Conservation (phyloP, 2,329 filamentous ascomycete species). For the Diaporthe batatas region DNA sequence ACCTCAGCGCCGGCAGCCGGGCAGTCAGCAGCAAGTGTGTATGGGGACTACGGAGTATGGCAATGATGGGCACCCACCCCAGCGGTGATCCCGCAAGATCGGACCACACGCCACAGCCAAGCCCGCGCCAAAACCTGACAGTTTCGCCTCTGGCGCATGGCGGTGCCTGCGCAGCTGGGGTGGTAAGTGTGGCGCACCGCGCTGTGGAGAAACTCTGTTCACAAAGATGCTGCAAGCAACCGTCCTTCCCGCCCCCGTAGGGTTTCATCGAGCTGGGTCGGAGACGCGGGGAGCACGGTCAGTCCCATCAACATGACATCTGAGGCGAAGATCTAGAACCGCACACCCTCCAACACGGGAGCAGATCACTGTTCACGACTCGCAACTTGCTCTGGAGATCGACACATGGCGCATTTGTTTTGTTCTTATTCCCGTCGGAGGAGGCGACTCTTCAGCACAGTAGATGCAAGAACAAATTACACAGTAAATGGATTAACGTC, state of each 20-base stretch:
- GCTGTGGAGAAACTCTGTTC: conserved; percentile 34
- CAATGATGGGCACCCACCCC: conserved; percentile 2
- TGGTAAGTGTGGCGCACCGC: conserved; percentile 10
- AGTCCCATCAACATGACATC: conserved; percentile 14
- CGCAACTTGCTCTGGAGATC: conserved; percentile 5
- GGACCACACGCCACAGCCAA: conserved; percentile 25
- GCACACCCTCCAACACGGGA: conserved; percentile 6
- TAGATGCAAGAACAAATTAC: not conserved
- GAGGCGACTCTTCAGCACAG: conserved; percentile 12
- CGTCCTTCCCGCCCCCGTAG: conserved; percentile 23
- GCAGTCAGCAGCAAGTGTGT: too few relatives aligned
- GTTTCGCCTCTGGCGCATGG: conserved; percentile 8
- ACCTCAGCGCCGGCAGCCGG: not conserved
- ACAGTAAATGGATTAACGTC: conserved; percentile 28
- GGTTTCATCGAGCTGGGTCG: conserved; percentile 9
- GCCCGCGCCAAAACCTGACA: not conserved
- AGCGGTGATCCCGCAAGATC: conserved; percentile 24
- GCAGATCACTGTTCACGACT: conserved; percentile 23
- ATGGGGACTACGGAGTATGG: too few relatives aligned
- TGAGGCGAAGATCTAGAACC: conserved; percentile 34
- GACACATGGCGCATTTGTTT: not conserved
- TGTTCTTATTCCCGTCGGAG: conserved; percentile 13
- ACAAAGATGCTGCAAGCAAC: conserved; percentile 39
- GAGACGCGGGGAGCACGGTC: not conserved
- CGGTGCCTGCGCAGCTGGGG: not conserved